Conservation (phyloP, 2,329 filamentous ascomycete species). For the Penicillium freii region DNA sequence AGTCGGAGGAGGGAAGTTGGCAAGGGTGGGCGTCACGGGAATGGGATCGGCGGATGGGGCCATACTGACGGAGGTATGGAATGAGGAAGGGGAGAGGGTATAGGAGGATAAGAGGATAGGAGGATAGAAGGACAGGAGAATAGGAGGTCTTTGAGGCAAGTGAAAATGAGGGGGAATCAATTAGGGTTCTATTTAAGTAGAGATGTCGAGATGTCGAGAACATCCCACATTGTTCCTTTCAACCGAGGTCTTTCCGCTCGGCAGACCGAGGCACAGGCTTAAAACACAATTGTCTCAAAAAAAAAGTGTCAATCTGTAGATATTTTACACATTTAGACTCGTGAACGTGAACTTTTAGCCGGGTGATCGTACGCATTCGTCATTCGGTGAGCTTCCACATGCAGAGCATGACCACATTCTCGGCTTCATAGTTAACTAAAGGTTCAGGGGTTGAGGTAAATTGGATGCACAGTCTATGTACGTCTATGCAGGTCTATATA, state of each 20-base stretch:
- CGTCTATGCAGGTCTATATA: not conserved
- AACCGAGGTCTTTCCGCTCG: not conserved
- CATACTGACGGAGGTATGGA: slow-evolving; percentile 14
- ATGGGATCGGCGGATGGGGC: slow-evolving; percentile 22
- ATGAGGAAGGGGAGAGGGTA: not conserved
- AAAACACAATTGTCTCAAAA: not conserved
- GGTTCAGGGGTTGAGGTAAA: not conserved
- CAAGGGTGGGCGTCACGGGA: slow-evolving; percentile 10
- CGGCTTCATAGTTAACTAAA: not conserved
- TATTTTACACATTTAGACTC: not conserved
- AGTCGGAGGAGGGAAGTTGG: slow-evolving; percentile 19
- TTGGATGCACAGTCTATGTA: not conserved
- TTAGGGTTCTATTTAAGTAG: not conserved
- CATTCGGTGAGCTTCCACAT: slow-evolving; percentile 2
- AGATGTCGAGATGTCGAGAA: not conserved
- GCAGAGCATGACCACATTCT: not conserved
- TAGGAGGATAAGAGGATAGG: not conserved
- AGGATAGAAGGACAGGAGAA: not conserved
- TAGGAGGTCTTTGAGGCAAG: not conserved
- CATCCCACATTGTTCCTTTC: not conserved
- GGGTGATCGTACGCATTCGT: not conserved
- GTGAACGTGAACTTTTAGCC: not conserved
- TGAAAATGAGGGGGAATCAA: not conserved
- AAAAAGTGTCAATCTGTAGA: not conserved
- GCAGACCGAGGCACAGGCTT: slow-evolving; percentile 13